Evolutionary conservation across 2,329 filamentous ascomycete genomes (phyloP), one percentile per base, ranked within the genome.

Genomic region (Sarocladiaceae sp.): DNA sequence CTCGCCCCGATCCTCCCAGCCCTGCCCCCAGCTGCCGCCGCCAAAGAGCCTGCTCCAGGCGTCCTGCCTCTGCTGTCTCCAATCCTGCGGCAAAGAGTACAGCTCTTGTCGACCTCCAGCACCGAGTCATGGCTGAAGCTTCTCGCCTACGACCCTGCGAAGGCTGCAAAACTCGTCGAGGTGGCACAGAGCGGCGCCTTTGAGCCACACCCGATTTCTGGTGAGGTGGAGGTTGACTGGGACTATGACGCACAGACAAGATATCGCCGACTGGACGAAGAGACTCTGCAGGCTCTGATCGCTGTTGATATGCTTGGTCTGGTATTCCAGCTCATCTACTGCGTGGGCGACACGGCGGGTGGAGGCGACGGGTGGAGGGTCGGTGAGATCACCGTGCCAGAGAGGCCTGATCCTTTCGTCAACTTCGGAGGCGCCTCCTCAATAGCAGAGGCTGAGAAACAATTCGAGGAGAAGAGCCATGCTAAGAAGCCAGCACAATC

Each of bases 151-250:
- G 78, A 85, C 54, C 55, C 70, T 6, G 62, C 72, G 50, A 73
- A 74, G 50, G 68, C 72, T 3, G 66, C 76, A 33, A 74, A 70
- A 51, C 70, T 91, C 15, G 69, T 74, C n/a, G 68, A 77, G 47
- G 67, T 83, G 12, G 79, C 80, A 24, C 73, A 74, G 52, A 73
- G 74, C 45, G 77, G 85, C 44, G 66, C 73, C 35, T 68, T 91
- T 24, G 84, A 90, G 60, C 84, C 85, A n/a, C 87, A 93, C 55
- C 87, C 87, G 3, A 79, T 84, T 4, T 88, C 84, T 2, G 86
- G 85, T 44, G 85, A 90, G 61, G 77, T 91, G 44, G 86, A 91
- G 64, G 64, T 90, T 16, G 81, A 86, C 59, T 79, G 76, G 72
- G 74, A 80, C 54, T 73, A 71, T 46, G 83, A 88, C 46, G 73